Evolutionary conservation across 352 stramenopile species (phyloP), one percentile per base, ranked within the genome.

Genomic region (Globisporangium abappressorium): DNA sequence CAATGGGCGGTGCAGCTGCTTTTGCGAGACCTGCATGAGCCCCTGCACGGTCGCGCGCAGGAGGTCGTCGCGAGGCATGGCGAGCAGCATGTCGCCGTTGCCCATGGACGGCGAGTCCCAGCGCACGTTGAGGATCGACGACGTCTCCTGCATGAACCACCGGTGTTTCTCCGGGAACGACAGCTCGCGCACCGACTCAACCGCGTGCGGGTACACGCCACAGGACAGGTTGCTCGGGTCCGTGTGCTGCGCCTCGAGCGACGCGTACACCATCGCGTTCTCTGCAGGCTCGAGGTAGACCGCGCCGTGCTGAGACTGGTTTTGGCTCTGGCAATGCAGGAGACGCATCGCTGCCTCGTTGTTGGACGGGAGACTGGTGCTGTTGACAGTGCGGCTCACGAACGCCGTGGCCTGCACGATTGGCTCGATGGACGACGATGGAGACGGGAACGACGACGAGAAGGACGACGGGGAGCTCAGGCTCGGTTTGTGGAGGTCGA

Each of bases 111-210:
- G 73, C 33, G 68, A 74, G 9, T 66, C 58, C 76, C 76, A 84
- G 0, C 78, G 75, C 55, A 72, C 66, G 18, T 83, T 76, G 7
- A 85, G 57, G 22, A 88, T 76, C 34, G 68, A 63, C 2, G 72
- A 75, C 9, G 78, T 82, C 47, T 86, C 74, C 30, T 84, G 76
- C 70, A 89, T 76, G 49, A 89, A 85, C 76, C 78, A 89, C 5
- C 71, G 74, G 36, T 89, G 80, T 62, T 85, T 84, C 66, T 85
- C 72, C 0, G 80, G 78, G 47, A 89, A 89, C 36, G 74, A 75
- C 34, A 80, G 68, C 12, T 55, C 22, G 2, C 80, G 78, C 11
- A 88, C 28, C 5, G 73, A 73, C 24, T 84, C 71, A 14, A 85
- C 57, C 0, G 71, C 71, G 24, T 75, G 72, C 18, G 73, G 60